Conservation (phyloP, 2,329 filamentous ascomycete species). For the Cryphonectria naterciae region DNA sequence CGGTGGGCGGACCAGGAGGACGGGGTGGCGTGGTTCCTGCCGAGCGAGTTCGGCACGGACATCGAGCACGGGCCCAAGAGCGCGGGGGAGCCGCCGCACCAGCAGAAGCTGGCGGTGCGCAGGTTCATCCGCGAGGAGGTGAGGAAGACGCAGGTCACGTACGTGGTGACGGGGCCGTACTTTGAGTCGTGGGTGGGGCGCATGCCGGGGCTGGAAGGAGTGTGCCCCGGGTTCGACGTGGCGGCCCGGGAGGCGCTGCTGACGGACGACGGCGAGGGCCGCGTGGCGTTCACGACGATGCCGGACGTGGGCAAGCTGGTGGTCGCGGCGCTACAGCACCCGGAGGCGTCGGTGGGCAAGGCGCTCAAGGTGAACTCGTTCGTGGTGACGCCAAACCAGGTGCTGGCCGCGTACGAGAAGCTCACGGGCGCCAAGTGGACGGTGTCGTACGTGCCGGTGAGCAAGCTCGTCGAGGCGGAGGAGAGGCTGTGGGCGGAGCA, state of each 20-base stretch:
- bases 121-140: slow-evolving; percentile 59
- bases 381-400: slow-evolving; percentile 64
- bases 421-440: slow-evolving; percentile 65
- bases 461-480: slow-evolving; percentile 60
- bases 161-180: slow-evolving; percentile 72
- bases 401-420: slow-evolving; percentile 69
- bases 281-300: slow-evolving; percentile 72
- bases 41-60: slow-evolving; percentile 70
- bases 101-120: slow-evolving; percentile 71
- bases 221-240: slow-evolving; percentile 62
- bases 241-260: slow-evolving; percentile 61
- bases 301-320: slow-evolving; percentile 71
- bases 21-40: slow-evolving; percentile 66
- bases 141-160: slow-evolving; percentile 63
- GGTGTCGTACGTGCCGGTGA: slow-evolving; percentile 56
- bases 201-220: slow-evolving; percentile 40
- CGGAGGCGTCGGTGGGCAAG: slow-evolving; percentile 55
- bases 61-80: slow-evolving; percentile 64
- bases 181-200: slow-evolving; percentile 63
- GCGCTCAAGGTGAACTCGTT: slow-evolving; percentile 73
- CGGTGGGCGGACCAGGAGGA: slow-evolving; percentile 56
- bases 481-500: slow-evolving; percentile 59
- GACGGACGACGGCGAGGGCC: slow-evolving; percentile 63
- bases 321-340: slow-evolving; percentile 63
- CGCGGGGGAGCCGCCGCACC: slow-evolving; percentile 66